A percentile compares a stretch with the other conserved stretches of the same genome.
phyloP scores from a whole-genome alignment of 768 basidiomycete genomes.

The Termitomyces bulborhizus region DNA sequence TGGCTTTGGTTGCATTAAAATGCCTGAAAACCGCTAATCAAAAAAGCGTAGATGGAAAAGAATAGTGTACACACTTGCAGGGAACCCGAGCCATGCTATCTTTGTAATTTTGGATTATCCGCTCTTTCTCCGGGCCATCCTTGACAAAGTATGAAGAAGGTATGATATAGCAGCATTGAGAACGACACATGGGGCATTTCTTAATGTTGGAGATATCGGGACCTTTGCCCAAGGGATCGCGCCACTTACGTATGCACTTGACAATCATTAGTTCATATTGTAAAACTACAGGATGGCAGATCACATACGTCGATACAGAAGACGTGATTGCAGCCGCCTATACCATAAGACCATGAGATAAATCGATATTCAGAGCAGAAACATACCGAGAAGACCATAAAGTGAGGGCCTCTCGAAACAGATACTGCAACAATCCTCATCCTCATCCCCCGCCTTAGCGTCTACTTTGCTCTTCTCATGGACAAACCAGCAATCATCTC shows the following conservation, averaged over 20 bases:
- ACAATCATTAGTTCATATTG: neutral
- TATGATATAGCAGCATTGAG: constrained; percentile 58
- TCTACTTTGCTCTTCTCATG: constrained; percentile 32
- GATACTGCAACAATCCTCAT: constrained; percentile 57
- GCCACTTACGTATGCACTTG: constrained; percentile 79
- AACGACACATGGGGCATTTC: constrained; percentile 75
- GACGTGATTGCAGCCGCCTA: constrained; percentile 71
- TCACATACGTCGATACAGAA: constrained; percentile 64
- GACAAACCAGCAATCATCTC: constrained; percentile 70
- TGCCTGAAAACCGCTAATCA: constrained; percentile 35
- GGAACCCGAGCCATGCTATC: constrained; percentile 65
- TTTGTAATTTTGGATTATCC: constrained; percentile 53
- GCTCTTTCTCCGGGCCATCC: constrained; percentile 46
- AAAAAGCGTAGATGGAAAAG: neutral
- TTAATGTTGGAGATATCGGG: constrained; percentile 55
- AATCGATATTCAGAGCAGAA: neutral
- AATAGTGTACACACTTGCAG: constrained; percentile 47
- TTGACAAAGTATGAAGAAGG: constrained; percentile 68
- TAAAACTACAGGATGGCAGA: neutral
- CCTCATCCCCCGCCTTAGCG: constrained; percentile 24
- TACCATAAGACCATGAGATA: neutral
- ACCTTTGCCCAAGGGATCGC: constrained; percentile 50
- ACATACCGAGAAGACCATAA: constrained; percentile 63
- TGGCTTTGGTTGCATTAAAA: constrained; percentile 47
- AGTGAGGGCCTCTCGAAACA: constrained; percentile 69